Conservation (phyloP, 306 rosid species). For the Sphenostylis stenocarpa region DNA sequence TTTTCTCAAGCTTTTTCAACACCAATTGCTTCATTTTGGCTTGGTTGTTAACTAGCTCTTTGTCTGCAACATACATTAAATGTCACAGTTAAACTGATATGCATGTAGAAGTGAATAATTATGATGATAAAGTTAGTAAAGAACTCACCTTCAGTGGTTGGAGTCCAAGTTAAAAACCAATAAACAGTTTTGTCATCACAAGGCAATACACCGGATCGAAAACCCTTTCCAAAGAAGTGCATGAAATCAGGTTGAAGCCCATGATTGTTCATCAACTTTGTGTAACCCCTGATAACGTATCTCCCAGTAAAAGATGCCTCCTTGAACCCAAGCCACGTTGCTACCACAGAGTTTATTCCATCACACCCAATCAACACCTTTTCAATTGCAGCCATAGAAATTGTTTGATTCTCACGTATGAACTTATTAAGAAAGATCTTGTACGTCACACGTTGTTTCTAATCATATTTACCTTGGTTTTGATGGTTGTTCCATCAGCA, state of each 20-base stretch:
- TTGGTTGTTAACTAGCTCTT: conserved; percentile 35
- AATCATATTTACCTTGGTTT: conserved; percentile 48
- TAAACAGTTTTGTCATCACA: conserved; percentile 46
- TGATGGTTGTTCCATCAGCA: conserved; percentile 56
- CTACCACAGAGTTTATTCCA: conserved; percentile 72
- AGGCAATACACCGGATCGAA: conserved; percentile 49
- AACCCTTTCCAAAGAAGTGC: conserved; percentile 57
- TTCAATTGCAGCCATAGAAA: neutral
- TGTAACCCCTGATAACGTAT: conserved; percentile 52
- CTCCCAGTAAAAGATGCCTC: conserved; percentile 45
- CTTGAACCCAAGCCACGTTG: conserved; percentile 66
- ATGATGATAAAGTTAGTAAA: too few relatives aligned
- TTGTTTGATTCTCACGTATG: neutral
- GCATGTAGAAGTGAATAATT: too few relatives aligned
- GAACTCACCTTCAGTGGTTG: conserved; percentile 52
- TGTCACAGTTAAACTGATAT: too few relatives aligned
- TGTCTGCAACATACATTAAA: conserved; percentile 32
- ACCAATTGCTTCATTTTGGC: conserved; percentile 44
- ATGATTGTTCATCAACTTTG: conserved; percentile 27
- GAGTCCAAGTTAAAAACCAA: conserved; percentile 65
- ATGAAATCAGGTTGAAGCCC: conserved; percentile 37
- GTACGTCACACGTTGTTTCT: neutral
- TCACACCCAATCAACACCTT: conserved; percentile 77
- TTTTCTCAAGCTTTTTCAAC: conserved; percentile 47
- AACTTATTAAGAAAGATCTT: neutral